Conservation (phyloP, 345 rosid species). For the Excoecaria cochinchinensis region DNA sequence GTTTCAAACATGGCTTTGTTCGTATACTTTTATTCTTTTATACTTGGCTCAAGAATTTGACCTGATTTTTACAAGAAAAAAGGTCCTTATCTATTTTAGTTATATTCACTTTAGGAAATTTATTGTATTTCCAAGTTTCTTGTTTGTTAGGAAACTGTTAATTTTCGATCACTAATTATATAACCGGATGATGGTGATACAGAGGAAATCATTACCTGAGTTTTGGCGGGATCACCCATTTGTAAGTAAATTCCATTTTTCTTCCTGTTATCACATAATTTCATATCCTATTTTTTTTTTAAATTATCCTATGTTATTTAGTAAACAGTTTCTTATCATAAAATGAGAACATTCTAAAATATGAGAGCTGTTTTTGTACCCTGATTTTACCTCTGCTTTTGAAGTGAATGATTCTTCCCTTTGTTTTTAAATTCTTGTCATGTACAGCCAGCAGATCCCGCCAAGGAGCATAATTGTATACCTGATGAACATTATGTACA, state of each 20-base stretch:
- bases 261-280: neutral
- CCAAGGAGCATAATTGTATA: conserved; percentile 91
- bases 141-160: conserved; percentile 14
- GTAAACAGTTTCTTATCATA: too few species aligned
- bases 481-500: conserved; percentile 98
- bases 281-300: neutral
- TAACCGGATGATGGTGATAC: conserved; percentile 31
- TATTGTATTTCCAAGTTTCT: neutral
- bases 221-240: conserved; percentile 86
- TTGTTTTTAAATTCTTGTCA: conserved; percentile 19
- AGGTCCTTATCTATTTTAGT: neutral
- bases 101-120: neutral
- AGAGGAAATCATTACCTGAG: conserved; percentile 86
- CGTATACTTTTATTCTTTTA: neutral
- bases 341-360: neutral
- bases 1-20: neutral
- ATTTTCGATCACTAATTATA: conserved; percentile 3
- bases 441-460: conserved; percentile 72
- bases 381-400: neutral
- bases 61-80: neutral
- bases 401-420: neutral
- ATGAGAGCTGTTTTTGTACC: neutral
- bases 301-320: neutral
- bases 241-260: conserved; percentile 46
- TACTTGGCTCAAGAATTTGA: neutral